Base-by-base conservation (phyloP, 148 eudicot genomes). In the Nyssa sinensis region DNA sequence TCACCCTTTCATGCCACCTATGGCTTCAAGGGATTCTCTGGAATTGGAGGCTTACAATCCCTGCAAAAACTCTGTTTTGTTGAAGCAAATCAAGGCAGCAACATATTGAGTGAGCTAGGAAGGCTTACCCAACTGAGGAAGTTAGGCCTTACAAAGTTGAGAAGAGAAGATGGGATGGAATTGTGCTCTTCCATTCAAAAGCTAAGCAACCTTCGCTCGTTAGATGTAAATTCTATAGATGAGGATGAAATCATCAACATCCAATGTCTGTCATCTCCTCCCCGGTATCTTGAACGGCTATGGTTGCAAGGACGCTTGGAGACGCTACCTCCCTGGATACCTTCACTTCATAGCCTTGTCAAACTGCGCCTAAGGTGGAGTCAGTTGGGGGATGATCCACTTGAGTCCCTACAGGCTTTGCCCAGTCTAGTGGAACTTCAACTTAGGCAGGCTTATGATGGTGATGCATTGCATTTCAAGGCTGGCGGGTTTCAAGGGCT, bases 1-100 rank as follows among this genome's bases (percentile, higher is more conserved):
- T n/a, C n/a, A n/a, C n/a, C n/a, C n/a, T n/a, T n/a, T n/a, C n/a
- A n/a, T n/a, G n/a, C n/a, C n/a, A n/a, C n/a, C n/a, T n/a, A n/a
- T 55, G 66, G 77, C 27, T 58, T 60, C 33, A 67, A 62, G 35
- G 69, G 63, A 6, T 53, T 66, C 19, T 16, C 3, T 0, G 73
- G n/a, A n/a, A 57, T 77, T 4, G 75, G 71, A 28, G 21, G 19
- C 1, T 24, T 78, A 23, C 6, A 0, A 3, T 65, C 31, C 24
- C 21, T 78, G 25, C 77, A 61, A 51, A 73, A 49, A 33, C 72
- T 78, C 13, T 57, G 73, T 13, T 71, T 13, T 55, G 25, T 77
- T 23, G 81, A 78, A 4, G 76, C 62, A 12, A 25, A 49, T 12
- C 53, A 24, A 3, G 47, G 28, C 9, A 65, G 47, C 11, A 17